Percentiles rank a stretch among this genome's conserved stretches.
phyloP scores from a whole-genome alignment of 2,329 filamentous ascomycete species.

The Leptographium galeiforme region DNA sequence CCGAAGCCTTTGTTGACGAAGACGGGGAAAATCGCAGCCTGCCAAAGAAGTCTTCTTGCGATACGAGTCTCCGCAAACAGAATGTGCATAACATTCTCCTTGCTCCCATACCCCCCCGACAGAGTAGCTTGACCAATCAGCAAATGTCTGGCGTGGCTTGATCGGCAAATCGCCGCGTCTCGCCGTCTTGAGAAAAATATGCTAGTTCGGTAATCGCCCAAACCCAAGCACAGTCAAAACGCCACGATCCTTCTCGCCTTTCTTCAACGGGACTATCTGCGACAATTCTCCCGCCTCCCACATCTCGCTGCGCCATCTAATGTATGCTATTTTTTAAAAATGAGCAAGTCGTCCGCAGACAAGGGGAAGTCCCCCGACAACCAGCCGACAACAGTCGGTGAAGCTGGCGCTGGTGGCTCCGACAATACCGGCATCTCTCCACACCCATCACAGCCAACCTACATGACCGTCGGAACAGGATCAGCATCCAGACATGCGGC shows the following conservation, averaged over 20 bases:
- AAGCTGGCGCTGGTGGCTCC: conserved; percentile 13
- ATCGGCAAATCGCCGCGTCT: too few species aligned
- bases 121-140: too few species aligned
- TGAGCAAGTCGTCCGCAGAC: conserved; percentile 48
- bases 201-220: not conserved
- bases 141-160: too few species aligned
- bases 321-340: conserved; percentile 15
- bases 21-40: too few species aligned
- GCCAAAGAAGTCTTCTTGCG: too few species aligned
- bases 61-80: too few species aligned
- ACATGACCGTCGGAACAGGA: conserved; percentile 80
- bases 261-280: not conserved
- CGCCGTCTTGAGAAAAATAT: not conserved
- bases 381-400: not conserved
- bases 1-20: too few species aligned
- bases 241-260: not conserved
- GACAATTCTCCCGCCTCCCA: not conserved
- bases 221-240: not conserved
- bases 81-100: too few species aligned
- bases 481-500: conserved; percentile 70
- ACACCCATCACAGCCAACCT: conserved; percentile 24
- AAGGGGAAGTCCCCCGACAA: conserved; percentile 36
- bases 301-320: not conserved
- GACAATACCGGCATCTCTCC: conserved; percentile 9
- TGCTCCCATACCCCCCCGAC: too few species aligned